Evolutionary conservation across 2,329 filamentous ascomycete species (phyloP).

Genomic region (Aspergillus costaricaensis): DNA sequence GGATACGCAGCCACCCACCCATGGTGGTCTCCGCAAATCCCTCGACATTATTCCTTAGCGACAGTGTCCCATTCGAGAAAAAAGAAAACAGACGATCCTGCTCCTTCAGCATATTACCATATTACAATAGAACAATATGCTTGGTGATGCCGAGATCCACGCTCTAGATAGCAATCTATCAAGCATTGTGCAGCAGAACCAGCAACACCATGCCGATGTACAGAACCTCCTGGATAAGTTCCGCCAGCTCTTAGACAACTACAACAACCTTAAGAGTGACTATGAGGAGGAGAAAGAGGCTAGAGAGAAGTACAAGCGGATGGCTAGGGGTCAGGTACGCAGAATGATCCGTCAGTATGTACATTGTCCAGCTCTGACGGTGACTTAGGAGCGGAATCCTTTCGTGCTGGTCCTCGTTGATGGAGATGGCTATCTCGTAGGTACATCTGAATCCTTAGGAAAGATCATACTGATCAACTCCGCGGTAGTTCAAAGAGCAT

Average conservation of each 20-base stretch:
- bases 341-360: neutral
- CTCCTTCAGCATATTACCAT: neutral
- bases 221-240: slow-evolving; percentile 44
- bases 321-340: slow-evolving; percentile 48
- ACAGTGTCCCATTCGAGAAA: too few species aligned
- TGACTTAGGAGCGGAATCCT: slow-evolving; percentile 51
- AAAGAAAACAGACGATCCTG: neutral
- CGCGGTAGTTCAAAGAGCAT: slow-evolving; percentile 59
- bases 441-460: neutral
- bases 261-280: slow-evolving; percentile 58
- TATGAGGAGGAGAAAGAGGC: slow-evolving; percentile 59
- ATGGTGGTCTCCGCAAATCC: neutral
- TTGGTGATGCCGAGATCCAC: slow-evolving; percentile 23
- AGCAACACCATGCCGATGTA: slow-evolving; percentile 34
- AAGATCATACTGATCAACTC: slow-evolving; percentile 56
- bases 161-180: slow-evolving; percentile 17
- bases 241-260: slow-evolving; percentile 53
- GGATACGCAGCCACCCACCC: neutral
- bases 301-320: slow-evolving; percentile 58
- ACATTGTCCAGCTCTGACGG: slow-evolving; percentile 9
- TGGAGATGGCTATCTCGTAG: slow-evolving; percentile 59
- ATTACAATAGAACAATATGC: slow-evolving; percentile 12
- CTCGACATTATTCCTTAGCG: neutral
- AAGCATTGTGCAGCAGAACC: slow-evolving; percentile 22
- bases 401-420: slow-evolving; percentile 65